Evolutionary conservation across 441 rosid species (phyloP).

Genomic region (Populus hybrid): DNA sequence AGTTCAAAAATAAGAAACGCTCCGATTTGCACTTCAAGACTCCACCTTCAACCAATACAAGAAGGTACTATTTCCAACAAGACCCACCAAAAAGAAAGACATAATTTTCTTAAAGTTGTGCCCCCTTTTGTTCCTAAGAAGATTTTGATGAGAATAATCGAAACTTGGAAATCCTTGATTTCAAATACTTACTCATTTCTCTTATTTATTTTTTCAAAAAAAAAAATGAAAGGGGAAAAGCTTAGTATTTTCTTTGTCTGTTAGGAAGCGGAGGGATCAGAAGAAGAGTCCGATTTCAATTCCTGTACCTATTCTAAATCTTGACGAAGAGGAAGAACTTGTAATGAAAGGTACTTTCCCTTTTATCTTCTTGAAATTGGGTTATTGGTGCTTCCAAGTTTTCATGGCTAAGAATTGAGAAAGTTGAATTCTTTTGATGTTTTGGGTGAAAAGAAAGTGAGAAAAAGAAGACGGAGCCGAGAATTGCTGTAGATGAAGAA

Average conservation of each 20-base stretch:
- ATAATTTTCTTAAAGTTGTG: not conserved
- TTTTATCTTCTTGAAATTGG: not conserved
- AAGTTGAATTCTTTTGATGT: slow-evolving; percentile 4
- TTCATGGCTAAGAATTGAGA: not conserved
- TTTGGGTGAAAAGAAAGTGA: slow-evolving; percentile 31
- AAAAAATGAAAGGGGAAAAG: not conserved
- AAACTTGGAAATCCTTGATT: not conserved
- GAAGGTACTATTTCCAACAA: slow-evolving; percentile 44
- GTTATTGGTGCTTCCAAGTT: not conserved
- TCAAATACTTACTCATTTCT: not conserved
- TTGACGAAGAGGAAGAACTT: slow-evolving; percentile 49
- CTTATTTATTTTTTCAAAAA: not conserved
- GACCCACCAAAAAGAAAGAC: not conserved
- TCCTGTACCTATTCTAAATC: slow-evolving; percentile 50
- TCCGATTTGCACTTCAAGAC: slow-evolving; percentile 51
- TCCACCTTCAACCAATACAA: slow-evolving; percentile 61
- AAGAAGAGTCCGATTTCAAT: slow-evolving; percentile 38
- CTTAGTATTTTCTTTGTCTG: not conserved
- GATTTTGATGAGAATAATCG: not conserved
- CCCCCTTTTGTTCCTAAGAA: not conserved
- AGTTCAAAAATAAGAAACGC: slow-evolving; percentile 54
- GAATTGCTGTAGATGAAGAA: slow-evolving; percentile 26
- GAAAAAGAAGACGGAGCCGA: slow-evolving; percentile 22
- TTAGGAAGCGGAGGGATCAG: slow-evolving; percentile 60
- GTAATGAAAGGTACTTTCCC: slow-evolving; percentile 36